Evolutionary conservation across 2,329 filamentous ascomycete species (phyloP), one percentile per base, ranked within the genome.

Genomic region (Zymoseptoria pseudotritici): DNA sequence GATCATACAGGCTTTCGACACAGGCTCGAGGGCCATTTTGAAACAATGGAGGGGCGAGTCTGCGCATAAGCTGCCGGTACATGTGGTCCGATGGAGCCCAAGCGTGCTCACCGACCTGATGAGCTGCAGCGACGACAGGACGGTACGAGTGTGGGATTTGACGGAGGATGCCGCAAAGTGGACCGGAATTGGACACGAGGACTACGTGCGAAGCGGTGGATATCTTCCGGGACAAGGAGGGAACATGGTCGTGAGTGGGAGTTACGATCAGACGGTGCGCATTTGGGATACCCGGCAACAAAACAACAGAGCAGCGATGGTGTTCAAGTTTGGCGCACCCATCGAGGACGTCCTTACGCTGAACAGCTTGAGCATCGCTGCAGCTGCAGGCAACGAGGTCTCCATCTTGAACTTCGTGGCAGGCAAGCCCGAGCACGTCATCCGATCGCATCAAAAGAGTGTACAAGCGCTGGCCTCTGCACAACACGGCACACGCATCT

Each of bases 361-460:
- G 8, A 90, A 89, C 1, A 91, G 91, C 54, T 96, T 92, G 4
- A 91, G 90, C 3, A 80, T 99, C 22, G 82, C 97, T 36, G 91
- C 91, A 11, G 85, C 93, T 2, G 86, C 91, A 19, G 92, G 90
- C 60, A 95, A 90, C 71, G 85, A 89, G 63, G 90, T 99, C 69
- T 91, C 89, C 5, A 91, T 99, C 10, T 82, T 99, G 63, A 94
- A 99, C 73, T 83, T 99, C 52, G 88, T 97, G 17, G 93, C 92
- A 55, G 94, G 90, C 24, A 91, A 90, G 71, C 91, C 93, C 4
- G 79, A 96, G 60, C 88, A 91, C 67, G 80, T 96, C 71, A 87
- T 99, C 64, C 87, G 87, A 67, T 97, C 95, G 73, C 94, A 99
- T 76, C 94, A 99, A 73, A 99, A 97, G 84, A 96, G 94, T 0